Conservation (phyloP, 106 monocot genomes). For the Allium sativum region DNA sequence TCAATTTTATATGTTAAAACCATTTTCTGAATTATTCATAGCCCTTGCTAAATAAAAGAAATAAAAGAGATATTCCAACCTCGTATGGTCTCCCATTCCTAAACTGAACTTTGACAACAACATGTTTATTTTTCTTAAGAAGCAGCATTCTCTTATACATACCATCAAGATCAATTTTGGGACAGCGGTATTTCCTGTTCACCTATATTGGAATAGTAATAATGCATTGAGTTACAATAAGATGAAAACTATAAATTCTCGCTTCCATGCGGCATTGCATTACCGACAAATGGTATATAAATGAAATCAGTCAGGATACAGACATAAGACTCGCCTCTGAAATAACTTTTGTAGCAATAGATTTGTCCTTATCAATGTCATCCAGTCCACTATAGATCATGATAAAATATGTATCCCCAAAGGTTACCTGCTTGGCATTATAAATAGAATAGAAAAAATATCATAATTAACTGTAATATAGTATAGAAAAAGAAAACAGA, state of each 20-base stretch:
- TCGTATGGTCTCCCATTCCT: conserved; percentile 67
- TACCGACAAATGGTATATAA: not conserved
- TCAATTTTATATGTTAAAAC: no score
- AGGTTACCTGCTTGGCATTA: conserved; percentile 57
- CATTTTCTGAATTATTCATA: no score
- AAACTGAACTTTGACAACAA: conserved; percentile 76
- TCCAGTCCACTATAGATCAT: conserved; percentile 93
- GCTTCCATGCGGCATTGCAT: not conserved
- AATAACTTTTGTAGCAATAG: conserved; percentile 84
- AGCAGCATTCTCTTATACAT: conserved; percentile 96
- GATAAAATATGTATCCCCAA: conserved; percentile 96
- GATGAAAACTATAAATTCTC: not conserved
- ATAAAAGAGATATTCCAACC: no score
- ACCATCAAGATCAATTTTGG: conserved; percentile 98
- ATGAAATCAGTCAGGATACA: not conserved
- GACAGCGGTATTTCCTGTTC: conserved; percentile 88
- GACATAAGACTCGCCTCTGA: conserved; percentile 50
- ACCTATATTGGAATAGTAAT: conserved; percentile 29
- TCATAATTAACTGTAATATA: no score
- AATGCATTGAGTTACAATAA: not conserved
- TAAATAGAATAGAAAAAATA: no score
- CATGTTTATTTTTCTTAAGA: conserved; percentile 98
- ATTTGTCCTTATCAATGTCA: conserved; percentile 74
- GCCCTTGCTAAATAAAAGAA: no score
- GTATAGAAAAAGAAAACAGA: no score